Base-by-base conservation (phyloP, 768 basidiomycete genomes). In the Xerocomus potaroensis region DNA sequence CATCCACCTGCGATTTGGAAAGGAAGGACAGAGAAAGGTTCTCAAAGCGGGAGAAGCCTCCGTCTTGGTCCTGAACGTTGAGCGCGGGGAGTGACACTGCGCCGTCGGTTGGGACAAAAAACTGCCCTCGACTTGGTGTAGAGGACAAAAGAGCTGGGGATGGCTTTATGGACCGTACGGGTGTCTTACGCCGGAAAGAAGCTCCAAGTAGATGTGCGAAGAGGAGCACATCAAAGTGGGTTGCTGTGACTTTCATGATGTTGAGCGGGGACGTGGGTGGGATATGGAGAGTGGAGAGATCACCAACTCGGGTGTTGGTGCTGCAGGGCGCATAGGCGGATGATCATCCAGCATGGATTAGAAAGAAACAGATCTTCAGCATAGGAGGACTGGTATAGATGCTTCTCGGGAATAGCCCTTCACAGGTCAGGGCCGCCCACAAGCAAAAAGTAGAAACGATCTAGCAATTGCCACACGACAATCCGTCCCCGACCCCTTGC, bases 1-100 rank as follows among this genome's bases (percentile, higher is more conserved):
- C 7, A 10, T 67, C 62, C 11, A 57, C 57, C 27, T 88, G 74
- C 7, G 80, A 79, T 19, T 86, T 81, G 22, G 85, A 87, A 37
- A 98, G 68, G 54, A 93, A 77, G 2, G 91, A 82, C 45, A 98
- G 73, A 31, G 93, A 91, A 18, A 98, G 70, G 62, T 96, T 92
- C 49, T 97, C 96, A 71, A n/a, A 87, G 78, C 45, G 91, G 84
- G 9, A 99, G 74, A 30, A 99, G 70, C 0, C 78, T 79, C 54
- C 79, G 8, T 80, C 77, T 18, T 66, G 57, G 9, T 68, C 71
- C 12, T 64, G 55, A 22, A 51, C 60, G 29, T 63, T 53, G n/a
- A n/a, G n/a, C n/a, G n/a, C n/a, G n/a, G 64, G 54, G 9, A 65
- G 58, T 19, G 69, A 57, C 1, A 73, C 71, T 18, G 68, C 59